Base-by-base conservation (phyloP, 2,329 filamentous ascomycete genomes). In the Cladosporium sp. region DNA sequence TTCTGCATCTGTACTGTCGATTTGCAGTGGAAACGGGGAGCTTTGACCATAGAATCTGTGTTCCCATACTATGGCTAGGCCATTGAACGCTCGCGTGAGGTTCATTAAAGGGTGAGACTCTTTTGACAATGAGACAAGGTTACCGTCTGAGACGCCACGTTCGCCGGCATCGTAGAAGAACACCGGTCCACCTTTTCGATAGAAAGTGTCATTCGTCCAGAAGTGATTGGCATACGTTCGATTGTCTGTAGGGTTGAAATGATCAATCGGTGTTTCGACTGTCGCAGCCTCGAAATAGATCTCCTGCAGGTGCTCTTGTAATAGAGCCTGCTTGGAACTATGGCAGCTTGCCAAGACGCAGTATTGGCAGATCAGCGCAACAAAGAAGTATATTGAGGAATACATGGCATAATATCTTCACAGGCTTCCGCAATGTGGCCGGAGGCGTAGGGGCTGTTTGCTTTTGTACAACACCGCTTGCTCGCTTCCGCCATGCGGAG, bases 141-240 rank as follows among this genome's bases (percentile, higher is more conserved):
- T 46, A 23, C 37, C 26, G 4, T 57, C 33, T 2, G 37, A 46
- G 37, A 59, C 56, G 61, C 66, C 66, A 26, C 65, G 57, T 55
- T 70, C 70, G 21, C 69, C 70, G 11, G 67, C 58, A 65, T 69
- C 69, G 58, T 67, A 68, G 49, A 67, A 67, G 66, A 71, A 68
- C 26, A 71, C 67, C 18, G 69, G 69, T 11, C 69, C 69, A 2
- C 69, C 68, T 4, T 59, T 52, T 10, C 59, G 55, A 44, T 71
- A 70, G 63, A 69, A 68, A 26, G 65, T 40, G n/a, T 37, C 37
- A 23, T 70, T 69, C 3, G 68, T 59, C 69, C 69, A 71, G 28
- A 61, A 69, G 40, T 64, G 58, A 49, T 71, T 70, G 31, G 49
- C 21, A 37, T 64, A 71, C 3, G 66, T 71, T 18, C 67, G 46